Percentiles rank a stretch among this genome's conserved stretches.
Conservation (phyloP, 2,329 filamentous ascomycete species). For the Monilinia vaccinii-corymbosi region DNA sequence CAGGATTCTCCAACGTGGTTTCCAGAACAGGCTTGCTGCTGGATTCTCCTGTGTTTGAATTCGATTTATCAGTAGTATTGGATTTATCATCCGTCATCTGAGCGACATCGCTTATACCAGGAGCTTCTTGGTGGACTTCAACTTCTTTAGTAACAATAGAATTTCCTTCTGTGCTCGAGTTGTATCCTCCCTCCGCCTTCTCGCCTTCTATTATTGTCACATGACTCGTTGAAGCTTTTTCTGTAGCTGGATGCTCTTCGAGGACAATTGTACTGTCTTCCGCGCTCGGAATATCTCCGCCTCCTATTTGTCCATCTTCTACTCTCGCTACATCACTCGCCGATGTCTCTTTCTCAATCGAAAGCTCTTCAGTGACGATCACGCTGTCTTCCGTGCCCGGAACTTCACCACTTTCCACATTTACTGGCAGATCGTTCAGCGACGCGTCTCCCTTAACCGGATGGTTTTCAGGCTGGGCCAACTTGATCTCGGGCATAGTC, state of each 20-base stretch:
- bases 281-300: neutral
- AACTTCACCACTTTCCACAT: neutral
- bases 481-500: neutral
- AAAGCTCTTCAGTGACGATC: neutral
- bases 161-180: neutral
- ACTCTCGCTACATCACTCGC: neutral
- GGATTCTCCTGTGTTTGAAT: neutral
- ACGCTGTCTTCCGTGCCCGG: neutral
- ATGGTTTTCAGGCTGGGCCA: neutral
- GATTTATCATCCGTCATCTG: neutral
- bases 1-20: no score
- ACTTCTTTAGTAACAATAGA: neutral
- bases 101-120: neutral
- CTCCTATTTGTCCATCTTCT: neutral
- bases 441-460: neutral
- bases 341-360: neutral
- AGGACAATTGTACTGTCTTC: neutral
- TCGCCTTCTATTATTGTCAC: neutral
- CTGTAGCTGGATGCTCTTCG: neutral
- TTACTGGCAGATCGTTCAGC: neutral
- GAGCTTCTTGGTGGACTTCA: neutral
- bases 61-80: neutral
- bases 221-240: neutral
- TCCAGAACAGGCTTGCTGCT: neutral
- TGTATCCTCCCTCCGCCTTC: neutral